Conservation (phyloP, 805 yeast genomes). For the Yamadazyma paraphyllophila region DNA sequence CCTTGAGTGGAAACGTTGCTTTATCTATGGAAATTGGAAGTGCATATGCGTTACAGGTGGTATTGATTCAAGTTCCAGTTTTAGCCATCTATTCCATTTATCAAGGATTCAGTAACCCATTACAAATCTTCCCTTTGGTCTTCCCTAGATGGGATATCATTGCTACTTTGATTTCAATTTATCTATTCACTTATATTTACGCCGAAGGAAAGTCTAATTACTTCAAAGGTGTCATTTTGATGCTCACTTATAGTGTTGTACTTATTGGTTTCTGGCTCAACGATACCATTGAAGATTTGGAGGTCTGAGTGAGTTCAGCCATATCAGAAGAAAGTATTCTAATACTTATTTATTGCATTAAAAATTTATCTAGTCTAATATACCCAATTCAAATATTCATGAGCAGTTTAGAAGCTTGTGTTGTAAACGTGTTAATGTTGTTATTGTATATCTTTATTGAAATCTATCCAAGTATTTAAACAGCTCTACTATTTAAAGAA, state of each 20-base stretch:
- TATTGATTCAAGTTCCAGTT: constrained; percentile 88
- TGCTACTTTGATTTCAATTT: constrained; percentile 80
- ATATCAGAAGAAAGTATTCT: background rate
- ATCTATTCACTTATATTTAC: constrained; percentile 86
- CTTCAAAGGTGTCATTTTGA: constrained; percentile 88
- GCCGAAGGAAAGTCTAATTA: constrained; percentile 97
- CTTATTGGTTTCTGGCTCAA: constrained; percentile 78
- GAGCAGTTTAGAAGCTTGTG: too few relatives aligned
- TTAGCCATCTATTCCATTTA: constrained; percentile 72
- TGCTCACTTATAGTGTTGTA: constrained; percentile 72
- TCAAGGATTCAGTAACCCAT: constrained; percentile 39
- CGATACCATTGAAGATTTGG: constrained; percentile 33
- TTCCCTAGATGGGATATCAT: constrained; percentile 96
- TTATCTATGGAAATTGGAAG: constrained; percentile 97
- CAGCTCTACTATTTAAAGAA: background rate
- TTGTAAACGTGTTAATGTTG: too few relatives aligned
- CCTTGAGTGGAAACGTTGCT: constrained; percentile 93
- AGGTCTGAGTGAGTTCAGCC: constrained; percentile 22
- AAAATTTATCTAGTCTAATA: background rate
- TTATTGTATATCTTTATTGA: too few relatives aligned
- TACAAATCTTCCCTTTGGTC: constrained; percentile 70
- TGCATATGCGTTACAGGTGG: constrained; percentile 95
- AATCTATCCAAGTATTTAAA: background rate
- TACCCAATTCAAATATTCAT: background rate
- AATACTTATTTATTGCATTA: background rate